Percentiles rank a stretch among this genome's conserved stretches.
Conservation (phyloP, 2,329 filamentous ascomycete genomes). For the Nemania sp. region DNA sequence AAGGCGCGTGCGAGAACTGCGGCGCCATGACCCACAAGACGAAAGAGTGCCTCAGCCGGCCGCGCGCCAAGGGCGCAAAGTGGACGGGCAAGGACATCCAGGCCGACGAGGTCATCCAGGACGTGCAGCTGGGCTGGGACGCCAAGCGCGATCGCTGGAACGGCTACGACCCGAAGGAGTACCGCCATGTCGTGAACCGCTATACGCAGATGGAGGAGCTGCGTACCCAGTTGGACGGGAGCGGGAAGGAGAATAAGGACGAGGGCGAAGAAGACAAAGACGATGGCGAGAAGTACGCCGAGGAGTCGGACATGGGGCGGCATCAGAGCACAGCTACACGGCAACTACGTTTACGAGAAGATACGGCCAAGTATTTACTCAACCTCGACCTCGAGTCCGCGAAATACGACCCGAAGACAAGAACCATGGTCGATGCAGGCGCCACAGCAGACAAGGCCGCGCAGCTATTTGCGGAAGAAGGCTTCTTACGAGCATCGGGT, state of each 20-base stretch:
- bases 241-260: constrained; percentile 51
- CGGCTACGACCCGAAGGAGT: constrained; percentile 92
- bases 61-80: constrained; percentile 87
- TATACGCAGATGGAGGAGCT: constrained; percentile 88
- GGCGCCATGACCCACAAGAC: constrained; percentile 96
- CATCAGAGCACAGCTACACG: constrained; percentile 91
- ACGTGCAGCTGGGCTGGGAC: constrained; percentile 92
- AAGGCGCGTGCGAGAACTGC: constrained; percentile 98
- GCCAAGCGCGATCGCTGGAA: constrained; percentile 98
- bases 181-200: constrained; percentile 86
- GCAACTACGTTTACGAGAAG: constrained; percentile 91
- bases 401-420: constrained; percentile 96
- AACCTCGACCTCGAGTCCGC: constrained; percentile 97
- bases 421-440: constrained; percentile 88
- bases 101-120: constrained; percentile 87
- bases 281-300: constrained; percentile 82
- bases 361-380: constrained; percentile 95
- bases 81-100: constrained; percentile 95
- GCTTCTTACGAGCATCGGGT: constrained; percentile 87
- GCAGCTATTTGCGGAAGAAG: constrained; percentile 88
- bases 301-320: constrained; percentile 96
- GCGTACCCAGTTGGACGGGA: constrained; percentile 61
- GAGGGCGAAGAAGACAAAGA: constrained; percentile 65
- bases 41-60: constrained; percentile 91
- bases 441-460: constrained; percentile 84